Percentiles rank a stretch among this genome's conserved stretches.
These are phyloP conservation scores for Puccinia triticina DNA, from an alignment of 1,284 basidiomycete genomes.

Conservation along the genomic window DNA sequence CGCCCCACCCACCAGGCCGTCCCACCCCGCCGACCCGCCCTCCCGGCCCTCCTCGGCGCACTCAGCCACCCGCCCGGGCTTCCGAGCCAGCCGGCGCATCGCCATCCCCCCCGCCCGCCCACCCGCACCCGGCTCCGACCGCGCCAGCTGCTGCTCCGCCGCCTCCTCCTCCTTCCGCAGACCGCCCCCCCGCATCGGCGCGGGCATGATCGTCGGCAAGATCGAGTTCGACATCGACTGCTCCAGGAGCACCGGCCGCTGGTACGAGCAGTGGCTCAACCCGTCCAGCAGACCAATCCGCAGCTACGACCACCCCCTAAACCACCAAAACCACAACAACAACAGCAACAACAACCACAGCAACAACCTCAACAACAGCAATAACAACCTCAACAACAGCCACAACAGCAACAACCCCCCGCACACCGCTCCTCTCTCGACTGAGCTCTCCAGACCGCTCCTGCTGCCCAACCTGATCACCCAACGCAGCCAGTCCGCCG, in stretches of 20 bases:
- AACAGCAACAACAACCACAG: no score
- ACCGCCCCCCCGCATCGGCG: slow-evolving; percentile 26
- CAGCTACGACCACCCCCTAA: no score
- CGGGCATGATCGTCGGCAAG: slow-evolving; percentile 70
- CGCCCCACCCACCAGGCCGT: neutral
- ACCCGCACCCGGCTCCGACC: neutral
- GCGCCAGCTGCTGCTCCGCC: slow-evolving; percentile 3
- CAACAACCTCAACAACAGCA: no score
- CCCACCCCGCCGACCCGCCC: neutral
- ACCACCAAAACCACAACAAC: no score
- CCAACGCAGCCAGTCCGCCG: neutral
- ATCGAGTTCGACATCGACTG: slow-evolving; percentile 83
- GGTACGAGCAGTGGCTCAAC: slow-evolving; percentile 75
- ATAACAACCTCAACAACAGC: no score
- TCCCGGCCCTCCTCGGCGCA: slow-evolving; percentile 13
- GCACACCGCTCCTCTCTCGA: neutral
- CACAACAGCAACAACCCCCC: neutral
- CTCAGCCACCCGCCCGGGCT: neutral
- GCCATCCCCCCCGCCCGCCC: neutral
- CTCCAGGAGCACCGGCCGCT: slow-evolving; percentile 67
- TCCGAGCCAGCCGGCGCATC: neutral
- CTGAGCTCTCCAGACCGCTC: slow-evolving; percentile 1
- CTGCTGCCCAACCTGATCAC: slow-evolving; percentile 31
- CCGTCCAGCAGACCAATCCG: no score
- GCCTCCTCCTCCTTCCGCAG: slow-evolving; percentile 9